phyloP scores from a whole-genome alignment of 768 basidiomycete genomes.

The Amanita fuliginea region DNA sequence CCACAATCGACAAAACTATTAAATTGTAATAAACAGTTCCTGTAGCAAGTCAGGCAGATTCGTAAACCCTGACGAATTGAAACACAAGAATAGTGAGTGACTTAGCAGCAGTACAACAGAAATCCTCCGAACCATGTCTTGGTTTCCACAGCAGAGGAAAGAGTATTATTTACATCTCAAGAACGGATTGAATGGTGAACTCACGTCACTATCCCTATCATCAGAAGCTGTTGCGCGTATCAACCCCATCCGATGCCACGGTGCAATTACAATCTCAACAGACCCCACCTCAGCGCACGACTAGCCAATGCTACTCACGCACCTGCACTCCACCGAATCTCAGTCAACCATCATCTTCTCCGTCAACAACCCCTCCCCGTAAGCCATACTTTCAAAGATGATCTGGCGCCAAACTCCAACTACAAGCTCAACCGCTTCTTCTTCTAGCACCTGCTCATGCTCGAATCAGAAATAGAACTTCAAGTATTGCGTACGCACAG shows the following conservation, averaged over 20 bases:
- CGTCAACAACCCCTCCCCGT: constrained; percentile 79
- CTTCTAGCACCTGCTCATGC: constrained; percentile 69
- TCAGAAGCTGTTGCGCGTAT: background rate
- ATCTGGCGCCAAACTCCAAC: constrained; percentile 82
- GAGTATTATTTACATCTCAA: constrained; percentile 37
- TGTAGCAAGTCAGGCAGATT: background rate
- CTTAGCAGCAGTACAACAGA: background rate
- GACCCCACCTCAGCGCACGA: constrained; percentile 30
- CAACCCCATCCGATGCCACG: constrained; percentile 9
- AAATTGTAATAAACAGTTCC: background rate
- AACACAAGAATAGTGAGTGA: background rate
- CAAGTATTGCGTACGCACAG: constrained; percentile 45
- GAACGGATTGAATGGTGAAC: constrained; percentile 41
- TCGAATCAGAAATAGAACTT: background rate
- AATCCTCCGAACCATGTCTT: background rate
- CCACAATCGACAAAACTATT: too few relatives aligned
- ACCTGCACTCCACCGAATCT: constrained; percentile 34
- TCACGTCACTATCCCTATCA: constrained; percentile 29
- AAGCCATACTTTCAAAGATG: constrained; percentile 93
- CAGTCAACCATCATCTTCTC: constrained; percentile 76
- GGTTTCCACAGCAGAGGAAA: constrained; percentile 11
- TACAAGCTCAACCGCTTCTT: constrained; percentile 78
- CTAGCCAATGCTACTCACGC: constrained; percentile 44
- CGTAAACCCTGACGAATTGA: background rate
- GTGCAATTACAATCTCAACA: constrained; percentile 19